phyloP scores from a whole-genome alignment of 768 basidiomycete species.

The Leccinum rimulosum region DNA sequence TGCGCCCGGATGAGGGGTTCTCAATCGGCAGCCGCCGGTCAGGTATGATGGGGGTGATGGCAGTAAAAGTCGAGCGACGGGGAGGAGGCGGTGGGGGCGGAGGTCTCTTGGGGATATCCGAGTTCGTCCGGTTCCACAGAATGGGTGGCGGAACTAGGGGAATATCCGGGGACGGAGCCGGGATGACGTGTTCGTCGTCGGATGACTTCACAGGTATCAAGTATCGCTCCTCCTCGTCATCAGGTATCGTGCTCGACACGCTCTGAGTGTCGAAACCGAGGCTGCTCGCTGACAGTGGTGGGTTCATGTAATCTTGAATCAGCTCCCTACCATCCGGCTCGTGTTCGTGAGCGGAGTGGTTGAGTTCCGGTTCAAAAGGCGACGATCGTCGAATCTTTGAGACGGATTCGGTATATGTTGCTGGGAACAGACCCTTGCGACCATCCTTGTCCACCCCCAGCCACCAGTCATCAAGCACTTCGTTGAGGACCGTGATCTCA shows the following conservation, averaged over 20 bases:
- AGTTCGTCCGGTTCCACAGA: constrained; percentile 23
- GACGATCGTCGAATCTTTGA: constrained; percentile 24
- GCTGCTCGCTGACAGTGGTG: constrained; percentile 23
- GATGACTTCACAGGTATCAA: constrained; percentile 29
- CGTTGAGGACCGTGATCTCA: constrained; percentile 71
- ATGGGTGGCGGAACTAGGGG: constrained; percentile 15
- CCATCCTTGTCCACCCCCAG: constrained; percentile 69
- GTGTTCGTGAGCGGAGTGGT: constrained; percentile 9
- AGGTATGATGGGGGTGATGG: constrained; percentile 46
- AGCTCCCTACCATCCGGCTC: constrained; percentile 26
- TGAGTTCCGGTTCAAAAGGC: constrained; percentile 32
- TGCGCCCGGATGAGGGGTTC: constrained; percentile 14
- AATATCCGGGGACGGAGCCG: constrained; percentile 17
- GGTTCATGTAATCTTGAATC: constrained; percentile 18
- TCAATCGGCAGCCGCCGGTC: constrained; percentile 33
- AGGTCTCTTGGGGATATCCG: constrained; percentile 38
- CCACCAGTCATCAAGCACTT: constrained; percentile 91
- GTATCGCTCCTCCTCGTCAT: constrained; percentile 44
- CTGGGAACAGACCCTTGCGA: constrained; percentile 77
- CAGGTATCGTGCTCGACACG: constrained; percentile 41
- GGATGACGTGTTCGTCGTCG: constrained; percentile 24
- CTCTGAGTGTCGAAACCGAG: constrained; percentile 36
- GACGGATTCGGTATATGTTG: constrained; percentile 61
- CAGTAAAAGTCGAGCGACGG: constrained; percentile 39
- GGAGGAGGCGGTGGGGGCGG: constrained; percentile 69